Evolutionary conservation across 2,329 filamentous ascomycete species (phyloP).

Genomic region (Colletotrichum sublineola): DNA sequence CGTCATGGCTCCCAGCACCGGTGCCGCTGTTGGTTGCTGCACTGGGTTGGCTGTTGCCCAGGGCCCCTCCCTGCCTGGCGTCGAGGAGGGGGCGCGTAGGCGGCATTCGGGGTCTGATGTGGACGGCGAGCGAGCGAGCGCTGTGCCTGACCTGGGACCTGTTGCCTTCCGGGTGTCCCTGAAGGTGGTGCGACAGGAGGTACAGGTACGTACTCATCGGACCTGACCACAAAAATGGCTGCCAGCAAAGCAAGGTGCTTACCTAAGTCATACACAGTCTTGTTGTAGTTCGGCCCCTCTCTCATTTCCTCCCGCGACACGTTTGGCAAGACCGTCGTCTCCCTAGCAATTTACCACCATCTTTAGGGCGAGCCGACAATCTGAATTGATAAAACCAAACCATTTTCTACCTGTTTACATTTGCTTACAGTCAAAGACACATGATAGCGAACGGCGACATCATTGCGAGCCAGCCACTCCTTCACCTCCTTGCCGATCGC

Average conservation of each 20-base stretch:
- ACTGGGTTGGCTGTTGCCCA: constrained; percentile 26
- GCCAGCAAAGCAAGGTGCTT: not conserved
- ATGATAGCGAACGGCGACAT: not conserved
- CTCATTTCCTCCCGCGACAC: constrained; percentile 5
- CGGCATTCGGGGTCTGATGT: constrained; percentile 36
- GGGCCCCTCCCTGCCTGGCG: constrained; percentile 23
- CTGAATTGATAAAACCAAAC: not conserved
- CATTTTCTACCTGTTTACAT: too few relatives aligned
- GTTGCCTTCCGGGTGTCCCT: constrained; percentile 10
- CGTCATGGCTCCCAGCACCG: constrained; percentile 33
- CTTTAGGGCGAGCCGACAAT: not conserved
- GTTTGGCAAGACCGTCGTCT: not conserved
- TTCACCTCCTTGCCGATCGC: not conserved
- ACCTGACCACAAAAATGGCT: not conserved
- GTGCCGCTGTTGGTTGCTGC: constrained; percentile 38
- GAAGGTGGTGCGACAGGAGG: constrained; percentile 20
- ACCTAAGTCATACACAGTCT: not conserved
- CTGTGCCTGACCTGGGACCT: constrained; percentile 7
- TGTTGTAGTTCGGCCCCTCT: constrained; percentile 9
- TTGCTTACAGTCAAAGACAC: not conserved
- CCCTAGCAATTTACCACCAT: not conserved
- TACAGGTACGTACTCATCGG: constrained; percentile 24
- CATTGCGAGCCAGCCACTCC: not conserved
- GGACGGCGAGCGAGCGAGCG: constrained; percentile 1
- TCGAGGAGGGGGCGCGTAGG: constrained; percentile 32